Base-by-base conservation (phyloP, 495 filamentous ascomycete genomes). In the Aspergillus cavernicola region DNA sequence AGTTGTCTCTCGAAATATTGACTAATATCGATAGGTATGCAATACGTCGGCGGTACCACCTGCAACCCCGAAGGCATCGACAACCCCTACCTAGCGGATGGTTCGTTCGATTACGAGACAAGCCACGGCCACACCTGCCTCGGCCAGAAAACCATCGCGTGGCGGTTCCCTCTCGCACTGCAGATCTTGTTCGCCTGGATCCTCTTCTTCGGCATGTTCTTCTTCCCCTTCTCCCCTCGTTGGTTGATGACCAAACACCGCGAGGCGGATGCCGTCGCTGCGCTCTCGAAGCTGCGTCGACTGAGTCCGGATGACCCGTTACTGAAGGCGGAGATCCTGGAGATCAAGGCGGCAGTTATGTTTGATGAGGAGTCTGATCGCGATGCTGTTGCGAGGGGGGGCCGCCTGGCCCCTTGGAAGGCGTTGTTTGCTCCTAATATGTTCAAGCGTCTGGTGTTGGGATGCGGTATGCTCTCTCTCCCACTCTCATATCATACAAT, bases 161-260 rank as follows among this genome's bases (percentile, higher is more conserved):
- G 71, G 70, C 64, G 72, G 24, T 67, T 76, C 6, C 74, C 74
- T 12, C 58, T 76, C 48, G 72, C 70, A 6, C 62, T 79, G 35
- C 68, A 72, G 56, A 71, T 76, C 13, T 62, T 77, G 7, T 86
- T 87, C 16, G 88, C 81, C 11, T 71, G 84, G 53, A 74, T 88
- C 33, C 77, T 92, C 57, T 62, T 55, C 19, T 49, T 78, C 49
- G 85, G 86, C 22, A 76, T 91, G 59, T 85, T 87, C 74, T 88
- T 85, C 67, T 82, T 89, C 61, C 88, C 88, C 11, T 79, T 83
- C 62, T 87, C 82, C 22, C 88, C 88, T 2, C 79, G 88, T 53
- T 91, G 88, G 88, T 71, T 91, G 23, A 88, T 87, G 16, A 79
- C 78, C 59, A 84, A 89, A 69, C 85, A 88, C 63, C 78, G 85